Base-by-base conservation (phyloP, 306 rosid species). In the Cucurbita moschata region DNA sequence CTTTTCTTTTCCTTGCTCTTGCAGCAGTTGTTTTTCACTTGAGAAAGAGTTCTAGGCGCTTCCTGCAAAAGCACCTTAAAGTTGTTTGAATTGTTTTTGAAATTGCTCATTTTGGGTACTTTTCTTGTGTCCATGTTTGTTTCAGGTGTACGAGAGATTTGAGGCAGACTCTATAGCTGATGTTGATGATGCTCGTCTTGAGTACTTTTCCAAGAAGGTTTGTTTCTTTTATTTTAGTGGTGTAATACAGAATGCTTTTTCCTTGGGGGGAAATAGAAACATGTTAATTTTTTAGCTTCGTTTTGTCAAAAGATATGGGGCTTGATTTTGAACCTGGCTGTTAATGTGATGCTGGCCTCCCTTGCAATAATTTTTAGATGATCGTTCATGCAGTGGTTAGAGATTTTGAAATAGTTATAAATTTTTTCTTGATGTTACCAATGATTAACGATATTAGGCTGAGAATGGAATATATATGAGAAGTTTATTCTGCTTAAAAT, bases 141-240 rank as follows among this genome's bases (percentile, higher is more conserved):
- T 82, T 68, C 84, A 93, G 98, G 72, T 87, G 72, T 93, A 83
- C 77, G 92, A 87, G 81, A 83, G 96, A 57, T 86, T 88, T 81
- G 77, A 78, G 72, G 81, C 84, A 61, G 87, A 88, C 69, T 80
- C 94, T 72, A 83, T 90, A 55, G 78, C 75, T 74, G 81, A 90
- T 75, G 89, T 86, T 75, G 90, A 93, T 60, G 88, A 89, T 85
- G 90, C 92, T 68, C 96, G 98, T 59, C 89, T 90, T 80, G 87
- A 90, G 73, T 89, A 90, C 81, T 93, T 93, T 80, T 78, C 85
- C 44, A 79, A 85, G 62, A 88, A 86, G 98, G 98, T 93, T 72
- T 61, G 79, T 50, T 76, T 66, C 10, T 5, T 53, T 35, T 51
- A 51, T 51, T 51, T 51, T 40, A 16, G 72, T 65, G 12, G 37